These are phyloP conservation scores for Scheffersomyces spartinae DNA, from an alignment of 805 yeast species.

Conservation along the genomic window DNA sequence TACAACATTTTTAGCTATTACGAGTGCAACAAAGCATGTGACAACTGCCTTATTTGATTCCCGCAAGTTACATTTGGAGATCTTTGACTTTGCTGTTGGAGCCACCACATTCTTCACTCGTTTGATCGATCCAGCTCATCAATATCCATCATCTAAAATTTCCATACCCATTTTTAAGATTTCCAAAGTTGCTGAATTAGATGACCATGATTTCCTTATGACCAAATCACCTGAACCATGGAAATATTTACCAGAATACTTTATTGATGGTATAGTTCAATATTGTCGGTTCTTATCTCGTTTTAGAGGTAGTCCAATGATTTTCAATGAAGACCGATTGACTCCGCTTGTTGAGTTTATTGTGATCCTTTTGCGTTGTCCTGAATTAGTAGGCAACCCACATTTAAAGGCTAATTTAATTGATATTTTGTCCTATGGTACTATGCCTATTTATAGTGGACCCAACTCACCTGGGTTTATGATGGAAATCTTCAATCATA, in stretches of 20 bases:
- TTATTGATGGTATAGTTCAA: constrained; percentile 71
- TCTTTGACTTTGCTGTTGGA: constrained; percentile 72
- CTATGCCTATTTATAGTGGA: constrained; percentile 42
- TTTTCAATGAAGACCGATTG: constrained; percentile 39
- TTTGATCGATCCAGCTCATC: constrained; percentile 61
- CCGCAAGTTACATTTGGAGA: constrained; percentile 45
- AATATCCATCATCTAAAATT: constrained; percentile 42
- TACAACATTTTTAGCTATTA: no score
- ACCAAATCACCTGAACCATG: constrained; percentile 62
- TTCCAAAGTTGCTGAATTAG: constrained; percentile 53
- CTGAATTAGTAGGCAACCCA: constrained; percentile 81
- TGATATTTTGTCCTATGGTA: constrained; percentile 70
- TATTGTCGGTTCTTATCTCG: constrained; percentile 54
- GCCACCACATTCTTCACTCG: constrained; percentile 60
- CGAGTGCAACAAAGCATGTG: no score
- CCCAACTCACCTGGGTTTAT: constrained; percentile 65
- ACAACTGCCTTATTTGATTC: constrained; percentile 52
- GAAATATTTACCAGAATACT: constrained; percentile 75
- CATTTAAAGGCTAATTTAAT: constrained; percentile 80
- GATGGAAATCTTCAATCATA: constrained; percentile 50
- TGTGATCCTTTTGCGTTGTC: constrained; percentile 68
- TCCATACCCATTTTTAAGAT: constrained; percentile 45
- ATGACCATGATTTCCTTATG: constrained; percentile 62
- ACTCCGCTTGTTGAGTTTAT: constrained; percentile 56
- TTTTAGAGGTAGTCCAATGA: constrained; percentile 46